Evolutionary conservation across 75 land plant genomes (phyloP), one percentile per base, ranked within the genome.

Genomic region (Pseudotsuga menziesii): DNA sequence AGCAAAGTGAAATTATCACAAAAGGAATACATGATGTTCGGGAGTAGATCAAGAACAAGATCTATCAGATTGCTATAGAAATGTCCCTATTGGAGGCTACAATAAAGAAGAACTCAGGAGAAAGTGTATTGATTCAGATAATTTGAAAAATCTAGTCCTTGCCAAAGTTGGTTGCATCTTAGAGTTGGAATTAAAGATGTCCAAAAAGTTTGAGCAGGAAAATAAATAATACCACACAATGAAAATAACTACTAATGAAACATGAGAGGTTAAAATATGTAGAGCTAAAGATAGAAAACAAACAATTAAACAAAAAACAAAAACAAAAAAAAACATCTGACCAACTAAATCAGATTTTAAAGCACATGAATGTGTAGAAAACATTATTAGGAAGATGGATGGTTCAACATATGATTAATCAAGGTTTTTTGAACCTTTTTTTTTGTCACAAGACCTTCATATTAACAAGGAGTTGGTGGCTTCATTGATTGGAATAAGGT

Each of bases 61-160:
- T 90, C 79, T 92, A 90, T 78, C 89, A 88, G 81, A 92, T 94
- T 70, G 97, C 99, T 44, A 94, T 96, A 39, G 99, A 96, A 77
- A 94, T 96, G 20, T 96, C 99, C 0, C 81, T 92, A 80, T 83
- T 96, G 26, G 97, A 96, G 80, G 94, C 99, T 2, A 81, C 97
- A 0, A 90, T 96, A 54, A 71, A 61, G 97, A 90, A 29, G 93
- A 96, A 23, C 81, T 90, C 29, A 78, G 75, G 19, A 82, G 84
- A 82, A 96, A 83, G 82, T 61, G 60, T 75, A 54, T 58, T 9
- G 90, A 85, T 41, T 48, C 81, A 29, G 91, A 95, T 32, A 54
- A 61, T 11, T 84, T 89, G 76, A 75, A 88, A 76, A 90, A 88
- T 74, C 70, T 25, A 8, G 82, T 84, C 1, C 67, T 48, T 0